Base-by-base conservation (phyloP, 129 eudicot genomes). In the Rutidosis leptorrhynchoides region DNA sequence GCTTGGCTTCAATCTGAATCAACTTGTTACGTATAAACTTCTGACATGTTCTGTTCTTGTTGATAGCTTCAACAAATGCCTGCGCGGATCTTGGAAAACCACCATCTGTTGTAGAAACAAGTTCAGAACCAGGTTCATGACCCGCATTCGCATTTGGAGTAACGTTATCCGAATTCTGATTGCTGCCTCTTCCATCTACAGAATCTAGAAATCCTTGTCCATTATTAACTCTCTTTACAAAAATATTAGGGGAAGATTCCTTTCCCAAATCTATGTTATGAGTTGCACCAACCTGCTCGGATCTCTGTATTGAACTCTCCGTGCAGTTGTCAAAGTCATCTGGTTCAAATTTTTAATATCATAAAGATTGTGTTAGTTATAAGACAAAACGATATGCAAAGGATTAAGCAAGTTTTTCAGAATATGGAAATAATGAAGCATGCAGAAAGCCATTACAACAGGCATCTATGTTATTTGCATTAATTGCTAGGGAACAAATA, bases 31-130 rank as follows among this genome's bases (percentile, higher is more conserved):
- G 73, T 45, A 93, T 55, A 60, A 83, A 72, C 69, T 89, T 89
- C 79, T 89, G 96, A 64, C 87, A 88, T 22, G 83, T 68, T 49
- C 98, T 82, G 70, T 93, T 93, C 84, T 88, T 93, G 79, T 86
- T 93, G 59, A 93, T 89, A 24, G 98, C 96, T 72, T 93, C 96
- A 73, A 88, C 64, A 78, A 88, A 86, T 40, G 82, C 84, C 65
- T 73, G 87, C 12, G 96, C 98, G 42, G 81, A 77, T 73, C 73
- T 78, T 11, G 96, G 91, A 45, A 88, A 92, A 53, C 81, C 63
- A 66, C 83, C 65, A 62, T 28, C 71, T 61, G 69, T 68, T 54
- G 23, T 74, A 20, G 96, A 78, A 20, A 72, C 78, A 70, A 68
- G 54, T 70, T 75, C 84, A 74, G 52, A 69, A 46, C 79, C 80